Conservation (phyloP, 352 stramenopile genomes). For the Globisporangium orthogonon region DNA sequence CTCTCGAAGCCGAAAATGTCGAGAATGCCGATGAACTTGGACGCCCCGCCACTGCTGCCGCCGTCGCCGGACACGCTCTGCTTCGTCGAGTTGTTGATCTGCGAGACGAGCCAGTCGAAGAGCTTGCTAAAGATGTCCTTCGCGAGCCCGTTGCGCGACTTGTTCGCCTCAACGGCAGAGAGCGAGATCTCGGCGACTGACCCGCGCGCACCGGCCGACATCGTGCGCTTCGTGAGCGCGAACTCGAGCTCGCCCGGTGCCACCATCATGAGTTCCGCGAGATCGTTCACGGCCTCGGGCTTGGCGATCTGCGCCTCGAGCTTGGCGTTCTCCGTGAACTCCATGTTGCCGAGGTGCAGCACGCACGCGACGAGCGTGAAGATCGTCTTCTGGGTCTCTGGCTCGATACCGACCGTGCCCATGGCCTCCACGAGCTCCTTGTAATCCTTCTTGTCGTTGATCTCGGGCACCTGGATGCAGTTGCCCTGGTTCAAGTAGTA, state of each 20-base stretch:
- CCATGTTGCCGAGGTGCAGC: conserved; percentile 96
- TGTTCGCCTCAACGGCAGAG: conserved; percentile 72
- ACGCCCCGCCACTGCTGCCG: conserved; percentile 18
- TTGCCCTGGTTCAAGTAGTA: conserved; percentile 93
- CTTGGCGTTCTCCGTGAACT: conserved; percentile 86
- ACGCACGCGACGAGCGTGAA: conserved; percentile 95
- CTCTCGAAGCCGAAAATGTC: conserved; percentile 98
- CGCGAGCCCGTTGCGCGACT: conserved; percentile 92
- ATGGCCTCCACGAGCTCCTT: conserved; percentile 92
- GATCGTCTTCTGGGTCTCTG: conserved; percentile 90
- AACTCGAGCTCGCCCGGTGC: conserved; percentile 79
- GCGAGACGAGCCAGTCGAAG: conserved; percentile 94
- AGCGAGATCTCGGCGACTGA: conserved; percentile 84
- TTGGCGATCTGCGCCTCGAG: conserved; percentile 66
- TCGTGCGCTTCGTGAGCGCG: conserved; percentile 85
- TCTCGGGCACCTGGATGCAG: conserved; percentile 88
- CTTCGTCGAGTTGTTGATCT: conserved; percentile 90
- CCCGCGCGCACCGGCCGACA: conserved; percentile 78
- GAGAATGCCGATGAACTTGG: conserved; percentile 92
- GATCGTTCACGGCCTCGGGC: conserved; percentile 58
- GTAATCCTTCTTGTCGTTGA: conserved; percentile 94
- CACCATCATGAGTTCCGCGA: conserved; percentile 85
- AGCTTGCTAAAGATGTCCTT: conserved; percentile 96
- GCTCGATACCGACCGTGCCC: conserved; percentile 85
- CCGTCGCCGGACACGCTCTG: conserved; percentile 37